Evolutionary conservation across 345 rosid species (phyloP), one percentile per base, ranked within the genome.

Genomic region (Garcia nutans): DNA sequence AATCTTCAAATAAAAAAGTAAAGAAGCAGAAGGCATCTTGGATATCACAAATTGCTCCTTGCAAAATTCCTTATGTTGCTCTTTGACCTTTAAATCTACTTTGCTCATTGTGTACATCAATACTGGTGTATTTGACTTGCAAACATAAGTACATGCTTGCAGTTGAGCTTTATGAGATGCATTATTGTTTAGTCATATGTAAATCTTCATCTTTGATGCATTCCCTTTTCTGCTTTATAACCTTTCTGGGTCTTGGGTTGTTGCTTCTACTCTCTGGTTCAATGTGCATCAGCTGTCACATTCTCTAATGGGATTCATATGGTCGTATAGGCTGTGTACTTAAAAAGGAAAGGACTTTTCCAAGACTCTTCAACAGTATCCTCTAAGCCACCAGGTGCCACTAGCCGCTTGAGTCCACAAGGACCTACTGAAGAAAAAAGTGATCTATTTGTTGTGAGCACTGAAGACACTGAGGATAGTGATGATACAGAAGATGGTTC

Each of bases 301-400:
- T 73, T 69, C 41, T 80, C 65, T 82, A 15, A 73, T 63, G 65
- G 57, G 73, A 63, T 73, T 65, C 55, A 42, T 77, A 77, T 77
- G 71, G 50, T 80, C 75, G 75, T 77, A 31, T 85, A 95, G 99
- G 94, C 89, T 50, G 99, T 91, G 76, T 91, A 92, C 84, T 86
- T 95, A 72, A 89, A 90, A 81, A 85, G 83, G 79, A 88, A 85
- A 82, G 86, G 83, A 74, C 65, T 79, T 55, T 42, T 84, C 64
- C 87, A 83, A 63, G 92, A 87, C 71, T 74, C 87, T 71, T 78
- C 93, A 49, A 68, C 74, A 49, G 47, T 83, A 56, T 77, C 91
- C 62, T 78, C 86, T 19, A 85, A 84, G 68, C 72, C 82, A 76
- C 76, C 79, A 63, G 82, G 85, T 79, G 78, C 83, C 79, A 41